These are phyloP conservation scores for Rhamnella rubrinervis DNA, from an alignment of 331 rosid species.

Conservation along the genomic window DNA sequence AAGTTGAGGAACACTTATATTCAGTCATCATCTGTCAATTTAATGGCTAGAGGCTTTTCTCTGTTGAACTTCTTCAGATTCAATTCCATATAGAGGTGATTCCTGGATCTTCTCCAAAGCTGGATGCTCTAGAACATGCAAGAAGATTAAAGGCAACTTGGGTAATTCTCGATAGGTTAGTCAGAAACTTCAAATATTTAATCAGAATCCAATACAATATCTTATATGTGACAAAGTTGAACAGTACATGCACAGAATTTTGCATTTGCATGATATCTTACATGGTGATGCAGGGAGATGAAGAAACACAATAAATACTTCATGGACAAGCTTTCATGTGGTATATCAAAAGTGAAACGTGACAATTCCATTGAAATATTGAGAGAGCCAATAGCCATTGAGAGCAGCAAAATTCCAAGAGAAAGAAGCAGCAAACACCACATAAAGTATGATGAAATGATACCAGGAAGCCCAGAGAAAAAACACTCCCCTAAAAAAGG, in stretches of 20 bases:
- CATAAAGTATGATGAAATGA: conserved; percentile 50
- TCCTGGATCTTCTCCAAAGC: conserved; percentile 41
- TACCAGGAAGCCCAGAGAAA: conserved; percentile 40
- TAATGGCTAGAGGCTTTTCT: conserved; percentile 4
- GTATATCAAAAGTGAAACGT: conserved; percentile 55
- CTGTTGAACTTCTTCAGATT: conserved; percentile 45
- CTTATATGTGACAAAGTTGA: not conserved
- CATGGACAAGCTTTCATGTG: conserved; percentile 46
- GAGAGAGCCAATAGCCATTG: conserved; percentile 42
- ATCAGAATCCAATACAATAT: not conserved
- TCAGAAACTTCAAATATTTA: conserved; percentile 4
- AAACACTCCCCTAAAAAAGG: conserved; percentile 16
- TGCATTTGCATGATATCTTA: not conserved
- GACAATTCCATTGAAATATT: conserved; percentile 37
- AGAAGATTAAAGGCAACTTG: conserved; percentile 44
- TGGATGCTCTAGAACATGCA: conserved; percentile 38
- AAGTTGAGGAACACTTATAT: not conserved
- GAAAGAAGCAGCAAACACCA: conserved; percentile 22
- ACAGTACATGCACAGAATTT: too few species aligned
- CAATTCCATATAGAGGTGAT: conserved; percentile 45
- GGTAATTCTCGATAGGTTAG: conserved; percentile 75
- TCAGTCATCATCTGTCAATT: not conserved
- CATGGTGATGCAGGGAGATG: conserved; percentile 46
- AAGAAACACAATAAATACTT: conserved; percentile 50
- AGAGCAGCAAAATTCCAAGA: not conserved